Percentiles rank a stretch among this genome's conserved stretches.
phyloP scores from a whole-genome alignment of 2,329 filamentous ascomycete genomes.

The Epichloe brachyelytri region DNA sequence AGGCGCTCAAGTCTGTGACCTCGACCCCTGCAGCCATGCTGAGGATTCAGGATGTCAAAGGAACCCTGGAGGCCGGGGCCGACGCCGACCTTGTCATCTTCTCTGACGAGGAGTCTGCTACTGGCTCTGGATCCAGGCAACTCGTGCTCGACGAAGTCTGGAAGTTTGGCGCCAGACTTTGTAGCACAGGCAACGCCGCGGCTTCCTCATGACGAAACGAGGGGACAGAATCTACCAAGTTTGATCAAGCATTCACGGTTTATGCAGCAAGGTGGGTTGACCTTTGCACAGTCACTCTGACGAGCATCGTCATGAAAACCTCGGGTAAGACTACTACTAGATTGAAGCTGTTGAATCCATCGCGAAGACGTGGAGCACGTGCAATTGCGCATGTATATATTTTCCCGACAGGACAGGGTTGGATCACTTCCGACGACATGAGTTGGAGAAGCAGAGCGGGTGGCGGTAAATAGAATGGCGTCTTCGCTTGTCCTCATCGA shows the following conservation, averaged over 20 bases:
- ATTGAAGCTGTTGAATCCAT: background rate
- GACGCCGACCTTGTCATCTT: constrained; percentile 61
- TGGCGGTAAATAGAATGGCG: background rate
- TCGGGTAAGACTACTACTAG: background rate
- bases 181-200: constrained; percentile 9
- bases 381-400: background rate
- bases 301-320: background rate
- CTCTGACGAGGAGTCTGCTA: constrained; percentile 30
- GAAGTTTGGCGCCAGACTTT: constrained; percentile 57
- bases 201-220: background rate
- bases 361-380: background rate
- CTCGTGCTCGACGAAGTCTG: constrained; percentile 63
- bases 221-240: background rate
- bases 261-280: background rate
- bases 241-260: background rate
- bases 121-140: constrained; percentile 29
- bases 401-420: background rate
- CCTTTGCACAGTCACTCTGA: background rate
- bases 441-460: background rate
- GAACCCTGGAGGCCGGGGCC: constrained; percentile 46
- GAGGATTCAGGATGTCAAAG: constrained; percentile 53
- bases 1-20: constrained; percentile 61
- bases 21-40: constrained; percentile 67
- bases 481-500: background rate
- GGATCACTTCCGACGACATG: background rate